A percentile compares a stretch with the other conserved stretches of the same genome.
Conservation (phyloP, 208 protist species). For the Acanthamoeba lugdunensis region DNA sequence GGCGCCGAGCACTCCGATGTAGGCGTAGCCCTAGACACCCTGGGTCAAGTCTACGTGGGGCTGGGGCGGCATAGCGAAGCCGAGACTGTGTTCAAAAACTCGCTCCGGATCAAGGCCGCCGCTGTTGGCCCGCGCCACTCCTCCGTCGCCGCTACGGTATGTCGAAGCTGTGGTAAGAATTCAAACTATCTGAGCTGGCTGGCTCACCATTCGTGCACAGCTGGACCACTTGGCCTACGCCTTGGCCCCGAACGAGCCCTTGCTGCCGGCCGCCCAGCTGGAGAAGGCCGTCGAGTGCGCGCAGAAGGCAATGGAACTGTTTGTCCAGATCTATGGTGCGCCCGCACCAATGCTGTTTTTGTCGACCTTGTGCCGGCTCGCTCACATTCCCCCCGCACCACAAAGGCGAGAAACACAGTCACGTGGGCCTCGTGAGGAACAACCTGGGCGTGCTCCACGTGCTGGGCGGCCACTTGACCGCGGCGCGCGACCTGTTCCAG, state of each 20-base stretch:
- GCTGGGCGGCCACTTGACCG: not conserved
- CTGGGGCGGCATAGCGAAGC: not conserved
- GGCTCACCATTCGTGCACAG: not conserved
- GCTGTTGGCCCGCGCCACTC: slow-evolving; percentile 17
- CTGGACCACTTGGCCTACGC: slow-evolving; percentile 44
- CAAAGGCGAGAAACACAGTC: not conserved
- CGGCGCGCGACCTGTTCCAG: slow-evolving; percentile 11
- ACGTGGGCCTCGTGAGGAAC: slow-evolving; percentile 1
- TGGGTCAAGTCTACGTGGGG: slow-evolving; percentile 21
- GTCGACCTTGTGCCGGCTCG: not conserved
- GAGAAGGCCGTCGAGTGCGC: slow-evolving; percentile 4
- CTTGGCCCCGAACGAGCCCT: not conserved
- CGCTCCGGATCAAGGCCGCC: not conserved
- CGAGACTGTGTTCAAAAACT: not conserved
- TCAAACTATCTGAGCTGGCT: not conserved
- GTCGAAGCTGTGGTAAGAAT: not conserved
- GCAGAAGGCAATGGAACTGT: not conserved
- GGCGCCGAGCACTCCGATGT: slow-evolving; percentile 31
- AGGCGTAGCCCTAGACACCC: not conserved
- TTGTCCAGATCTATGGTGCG: slow-evolving; percentile 24
- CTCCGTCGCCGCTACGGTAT: slow-evolving; percentile 1
- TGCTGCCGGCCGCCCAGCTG: not conserved
- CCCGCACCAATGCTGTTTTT: not conserved
- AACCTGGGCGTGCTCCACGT: slow-evolving; percentile 36
- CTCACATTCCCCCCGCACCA: not conserved